Evolutionary conservation across 2,329 filamentous ascomycete species (phyloP).

Genomic region (Purpureocillium lavendulum): DNA sequence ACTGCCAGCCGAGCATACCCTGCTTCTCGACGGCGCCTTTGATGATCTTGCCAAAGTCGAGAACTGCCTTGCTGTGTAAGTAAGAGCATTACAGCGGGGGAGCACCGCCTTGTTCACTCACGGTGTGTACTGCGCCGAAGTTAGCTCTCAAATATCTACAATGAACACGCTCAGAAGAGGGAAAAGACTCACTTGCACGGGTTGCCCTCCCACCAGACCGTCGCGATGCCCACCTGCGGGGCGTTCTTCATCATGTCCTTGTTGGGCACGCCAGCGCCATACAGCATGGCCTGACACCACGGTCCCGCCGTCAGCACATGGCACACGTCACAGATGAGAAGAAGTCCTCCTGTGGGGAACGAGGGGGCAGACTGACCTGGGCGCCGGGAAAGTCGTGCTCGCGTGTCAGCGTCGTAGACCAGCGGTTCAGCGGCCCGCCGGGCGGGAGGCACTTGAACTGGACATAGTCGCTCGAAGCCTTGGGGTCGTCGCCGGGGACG

Average conservation of each 20-base stretch:
- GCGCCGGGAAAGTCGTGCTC: slow-evolving; percentile 88
- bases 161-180: no score
- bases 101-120: slow-evolving; percentile 23
- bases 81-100: not conserved
- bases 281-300: slow-evolving; percentile 95
- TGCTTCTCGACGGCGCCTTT: slow-evolving; percentile 74
- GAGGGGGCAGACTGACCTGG: slow-evolving; percentile 46
- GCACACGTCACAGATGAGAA: no score
- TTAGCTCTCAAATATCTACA: no score
- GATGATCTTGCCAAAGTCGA: slow-evolving; percentile 80
- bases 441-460: slow-evolving; percentile 43
- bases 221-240: slow-evolving; percentile 83
- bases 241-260: slow-evolving; percentile 79
- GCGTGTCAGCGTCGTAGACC: slow-evolving; percentile 73
- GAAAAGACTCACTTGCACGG: slow-evolving; percentile 72
- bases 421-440: slow-evolving; percentile 64
- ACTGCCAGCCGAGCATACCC: slow-evolving; percentile 90
- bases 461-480: slow-evolving; percentile 43
- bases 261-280: slow-evolving; percentile 81
- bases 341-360: no score
- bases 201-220: slow-evolving; percentile 97
- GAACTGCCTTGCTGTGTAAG: slow-evolving; percentile 40
- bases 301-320: no score
- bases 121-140: slow-evolving; percentile 31
- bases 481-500: slow-evolving; percentile 27